Evolutionary conservation across 202 grass and related monocot species (phyloP), one percentile per base, ranked within the genome.

Genomic region (Carex sylvatica): DNA sequence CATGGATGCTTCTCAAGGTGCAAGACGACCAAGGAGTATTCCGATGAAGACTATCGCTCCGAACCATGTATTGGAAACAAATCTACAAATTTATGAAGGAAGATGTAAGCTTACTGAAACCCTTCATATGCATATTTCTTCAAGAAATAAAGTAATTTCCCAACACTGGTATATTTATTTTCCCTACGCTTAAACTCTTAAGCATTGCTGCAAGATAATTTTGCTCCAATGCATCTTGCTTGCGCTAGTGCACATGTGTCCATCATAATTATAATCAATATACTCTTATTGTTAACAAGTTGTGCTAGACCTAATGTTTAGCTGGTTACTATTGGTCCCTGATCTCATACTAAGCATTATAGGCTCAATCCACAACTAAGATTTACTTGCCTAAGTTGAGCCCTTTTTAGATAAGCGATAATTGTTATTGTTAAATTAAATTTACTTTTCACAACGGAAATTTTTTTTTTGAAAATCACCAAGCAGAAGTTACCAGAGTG

Each of bases 61-160:
- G 70, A 89, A 83, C 84, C 84, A 89, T 62, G 80, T 82, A 80
- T 89, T 89, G 4, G 88, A 89, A 61, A 89, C 80, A 74, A 89
- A 89, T 58, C 88, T 86, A 47, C 38, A 44, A 33, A 14, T 72
- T 72, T 73, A 83, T 9, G 82, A 80, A 73, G 23, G 20, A 4
- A 58, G 15, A 71, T 36, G 47, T 38, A 71, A 83, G 12, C 36
- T 53, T n/a, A 80, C 20, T 12, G 12, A 47, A 9, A 47, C 9
- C 44, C 44, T 44, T 44, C 1, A 2, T 44, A 44, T 44, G 7
- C 40, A 44, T 44, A 44, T 44, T 44, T 44, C 40, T 44, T 44
- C 40, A 44, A 44, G 40, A 44, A 44, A 44, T 44, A 44, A 44
- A 44, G 7, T 44, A 44, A 44, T 9, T 44, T 44, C 7, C 40